Evolutionary conservation across 768 basidiomycete genomes (phyloP).

Genomic region (Lentinula lateritia): DNA sequence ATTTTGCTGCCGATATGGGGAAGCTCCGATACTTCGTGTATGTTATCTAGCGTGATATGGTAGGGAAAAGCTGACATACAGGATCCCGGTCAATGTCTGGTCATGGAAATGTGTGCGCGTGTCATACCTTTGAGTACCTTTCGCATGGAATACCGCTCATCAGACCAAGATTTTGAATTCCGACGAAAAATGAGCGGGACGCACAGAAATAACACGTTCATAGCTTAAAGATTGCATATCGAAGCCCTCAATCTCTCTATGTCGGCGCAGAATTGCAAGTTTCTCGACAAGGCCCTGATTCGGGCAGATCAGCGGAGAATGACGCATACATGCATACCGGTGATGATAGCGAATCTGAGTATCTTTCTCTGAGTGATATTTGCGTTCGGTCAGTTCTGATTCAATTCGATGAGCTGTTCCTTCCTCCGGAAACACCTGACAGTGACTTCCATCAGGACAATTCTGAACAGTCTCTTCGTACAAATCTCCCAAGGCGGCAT

Average conservation of each 20-base stretch:
- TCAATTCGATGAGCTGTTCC: background rate
- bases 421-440: background rate
- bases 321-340: conserved; percentile 54
- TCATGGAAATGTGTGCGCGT: background rate
- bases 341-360: conserved; percentile 21
- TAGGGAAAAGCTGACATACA: conserved; percentile 41
- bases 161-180: background rate
- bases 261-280: conserved; percentile 50
- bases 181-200: conserved; percentile 15
- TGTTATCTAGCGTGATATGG: conserved; percentile 29
- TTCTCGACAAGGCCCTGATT: conserved; percentile 62
- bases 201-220: conserved; percentile 63
- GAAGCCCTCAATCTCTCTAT: conserved; percentile 63
- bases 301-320: conserved; percentile 60
- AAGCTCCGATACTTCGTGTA: conserved; percentile 31
- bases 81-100: background rate
- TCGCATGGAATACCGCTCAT: background rate
- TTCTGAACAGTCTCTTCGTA: conserved; percentile 38
- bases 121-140: conserved; percentile 44
- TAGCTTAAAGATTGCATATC: conserved; percentile 67
- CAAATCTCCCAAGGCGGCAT: conserved; percentile 50
- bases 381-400: background rate
- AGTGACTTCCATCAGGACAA: conserved; percentile 33
- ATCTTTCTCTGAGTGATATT: background rate
- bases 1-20: conserved; percentile 50